phyloP scores from a whole-genome alignment of 1,284 basidiomycete genomes.

The Sanghuangporus baumii region DNA sequence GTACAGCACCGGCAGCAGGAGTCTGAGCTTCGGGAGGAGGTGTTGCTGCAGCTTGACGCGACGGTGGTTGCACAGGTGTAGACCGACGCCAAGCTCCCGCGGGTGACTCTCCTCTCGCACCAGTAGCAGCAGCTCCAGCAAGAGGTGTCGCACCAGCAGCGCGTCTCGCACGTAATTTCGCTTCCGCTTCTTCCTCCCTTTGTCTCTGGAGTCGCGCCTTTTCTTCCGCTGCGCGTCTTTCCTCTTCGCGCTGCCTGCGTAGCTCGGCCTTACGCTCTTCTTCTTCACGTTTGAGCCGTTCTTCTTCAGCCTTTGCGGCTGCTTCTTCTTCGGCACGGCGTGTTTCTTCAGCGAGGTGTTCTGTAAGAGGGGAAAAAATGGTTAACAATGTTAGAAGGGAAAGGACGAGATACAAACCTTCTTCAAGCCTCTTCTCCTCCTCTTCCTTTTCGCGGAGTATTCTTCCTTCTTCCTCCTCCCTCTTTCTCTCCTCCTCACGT shows the following conservation, averaged over 20 bases:
- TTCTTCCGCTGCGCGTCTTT: conserved; percentile 59
- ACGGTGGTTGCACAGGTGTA: conserved; percentile 28
- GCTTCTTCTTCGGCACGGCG: conserved; percentile 45
- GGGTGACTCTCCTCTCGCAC: conserved; percentile 19
- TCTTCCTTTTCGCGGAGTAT: conserved; percentile 42
- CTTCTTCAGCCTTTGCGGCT: conserved; percentile 42
- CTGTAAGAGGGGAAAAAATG: conserved; percentile 29
- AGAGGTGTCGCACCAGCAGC: conserved; percentile 26
- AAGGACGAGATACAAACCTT: conserved; percentile 35
- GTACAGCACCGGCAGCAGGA: conserved; percentile 22
- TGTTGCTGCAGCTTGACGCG: conserved; percentile 30
- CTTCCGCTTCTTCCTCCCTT: conserved; percentile 78
- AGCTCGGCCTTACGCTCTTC: conserved; percentile 51
- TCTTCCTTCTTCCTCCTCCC: conserved; percentile 44
- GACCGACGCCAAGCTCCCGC: conserved; percentile 36
- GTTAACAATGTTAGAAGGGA: conserved; percentile 7
- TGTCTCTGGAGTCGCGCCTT: conserved; percentile 56
- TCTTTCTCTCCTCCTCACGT: conserved; percentile 52
- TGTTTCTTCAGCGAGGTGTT: conserved; percentile 50
- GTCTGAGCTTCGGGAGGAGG: conserved; percentile 36
- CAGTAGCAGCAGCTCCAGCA: conserved; percentile 16
- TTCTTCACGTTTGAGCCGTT: conserved; percentile 51
- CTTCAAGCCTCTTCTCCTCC: conserved; percentile 46
- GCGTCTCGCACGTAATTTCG: conserved; percentile 34
- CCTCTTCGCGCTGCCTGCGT: conserved; percentile 60